Percentiles rank a stretch among this genome's conserved stretches.
phyloP scores from a whole-genome alignment of 495 filamentous ascomycete genomes.

The Darksidea phi region DNA sequence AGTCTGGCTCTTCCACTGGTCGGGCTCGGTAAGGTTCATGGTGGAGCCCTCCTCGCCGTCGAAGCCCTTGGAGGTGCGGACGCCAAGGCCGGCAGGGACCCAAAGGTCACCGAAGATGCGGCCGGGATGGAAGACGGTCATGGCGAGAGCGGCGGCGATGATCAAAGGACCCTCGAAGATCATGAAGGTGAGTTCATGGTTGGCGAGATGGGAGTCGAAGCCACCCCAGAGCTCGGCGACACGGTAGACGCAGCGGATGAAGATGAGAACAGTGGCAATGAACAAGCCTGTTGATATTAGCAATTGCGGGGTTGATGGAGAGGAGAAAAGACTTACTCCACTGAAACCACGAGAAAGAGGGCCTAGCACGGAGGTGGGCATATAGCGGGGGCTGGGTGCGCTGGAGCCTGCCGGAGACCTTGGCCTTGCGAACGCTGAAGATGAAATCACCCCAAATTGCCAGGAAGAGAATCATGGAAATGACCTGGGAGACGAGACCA shows the following conservation, averaged over 20 bases:
- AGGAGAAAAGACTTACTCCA: conserved; percentile 22
- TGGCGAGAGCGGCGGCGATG: conserved; percentile 46
- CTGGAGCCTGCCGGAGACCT: conserved; percentile 7
- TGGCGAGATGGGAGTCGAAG: conserved; percentile 58
- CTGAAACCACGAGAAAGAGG: conserved; percentile 26
- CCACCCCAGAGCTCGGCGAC: conserved; percentile 65
- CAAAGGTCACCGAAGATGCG: conserved; percentile 31
- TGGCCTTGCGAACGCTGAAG: conserved; percentile 42
- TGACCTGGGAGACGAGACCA: conserved; percentile 59
- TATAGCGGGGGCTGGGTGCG: conserved; percentile 21
- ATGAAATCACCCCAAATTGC: conserved; percentile 52
- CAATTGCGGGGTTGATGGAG: not conserved
- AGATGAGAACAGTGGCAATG: conserved; percentile 46
- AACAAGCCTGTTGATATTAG: conserved; percentile 14
- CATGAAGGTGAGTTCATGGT: conserved; percentile 63
- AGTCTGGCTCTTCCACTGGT: no score
- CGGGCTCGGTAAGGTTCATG: no score
- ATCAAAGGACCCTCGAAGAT: conserved; percentile 73
- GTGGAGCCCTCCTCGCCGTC: no score
- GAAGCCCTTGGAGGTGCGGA: conserved; percentile 1
- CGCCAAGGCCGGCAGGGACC: conserved; percentile 29
- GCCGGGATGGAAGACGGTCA: conserved; percentile 32
- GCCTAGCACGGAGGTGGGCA: conserved; percentile 11
- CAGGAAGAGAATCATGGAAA: conserved; percentile 55
- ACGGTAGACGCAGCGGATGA: conserved; percentile 62